Evolutionary conservation across 2,329 filamentous ascomycete genomes (phyloP), one percentile per base, ranked within the genome.

Genomic region (Myotisia sp.): DNA sequence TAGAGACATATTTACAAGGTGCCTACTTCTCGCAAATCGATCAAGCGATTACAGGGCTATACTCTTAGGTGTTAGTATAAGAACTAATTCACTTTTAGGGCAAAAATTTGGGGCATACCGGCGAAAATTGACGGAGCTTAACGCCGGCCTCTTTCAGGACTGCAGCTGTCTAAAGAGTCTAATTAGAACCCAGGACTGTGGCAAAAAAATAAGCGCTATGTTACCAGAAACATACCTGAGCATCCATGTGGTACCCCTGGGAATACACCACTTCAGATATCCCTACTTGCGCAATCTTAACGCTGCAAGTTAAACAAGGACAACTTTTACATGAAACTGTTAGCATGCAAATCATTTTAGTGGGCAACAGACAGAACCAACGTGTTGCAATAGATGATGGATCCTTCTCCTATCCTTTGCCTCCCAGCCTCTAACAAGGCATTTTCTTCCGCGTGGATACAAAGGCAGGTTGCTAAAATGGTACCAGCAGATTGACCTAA

Each of bases 391-490:
- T 94, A 98, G 17, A 98, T 63, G 32, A 84, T 80, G 23, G 81
- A 74, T 3, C 77, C 81, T 36, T 83, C 79, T 13, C 83, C 68
- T 45, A 98, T 84, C 38, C 90, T 70, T 58, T 95, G 90, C 47
- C 90, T 68, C 1, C 90, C 90, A 13, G 90, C 90, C 63, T 98
- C 90, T 6, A 98, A 67, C 38, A 98, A 67, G 1, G 90, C 90
- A 55, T 98, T 98, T 61, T 98, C 90, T 63, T 98, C 90, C 1
- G 90, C 90, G 55, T 98, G 90, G n/a, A 98, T 73, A 55, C 90
- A 98, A 32, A 95, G 68, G 51, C 90, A 98, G 4, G 87, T 93
- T 3, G 77, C 75, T 13, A 98, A 68, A 1, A 72, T 76, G 29
- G 76, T 68, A 16, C 90, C 90, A 17, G 69, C 71, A 19, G 70